Conservation (phyloP, 768 basidiomycete genomes). For the Mycena albidolilacea region DNA sequence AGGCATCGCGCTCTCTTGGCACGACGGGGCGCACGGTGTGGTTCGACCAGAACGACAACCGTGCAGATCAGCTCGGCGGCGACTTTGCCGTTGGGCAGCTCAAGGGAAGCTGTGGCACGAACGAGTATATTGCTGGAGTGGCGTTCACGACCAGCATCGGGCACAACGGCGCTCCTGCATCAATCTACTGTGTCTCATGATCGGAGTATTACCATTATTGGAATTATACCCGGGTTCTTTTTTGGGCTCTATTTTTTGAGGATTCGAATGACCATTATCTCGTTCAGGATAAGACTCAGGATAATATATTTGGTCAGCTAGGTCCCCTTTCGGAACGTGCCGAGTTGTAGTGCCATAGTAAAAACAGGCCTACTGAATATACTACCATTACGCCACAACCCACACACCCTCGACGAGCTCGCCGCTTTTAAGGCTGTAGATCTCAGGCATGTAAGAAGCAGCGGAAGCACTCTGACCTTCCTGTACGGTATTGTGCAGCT, state of each 20-base stretch:
- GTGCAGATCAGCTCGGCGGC: conserved; percentile 28
- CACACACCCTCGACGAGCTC: no score
- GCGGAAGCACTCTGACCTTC: no score
- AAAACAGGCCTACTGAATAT: no score
- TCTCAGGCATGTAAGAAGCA: no score
- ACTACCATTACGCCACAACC: no score
- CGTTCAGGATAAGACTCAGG: no score
- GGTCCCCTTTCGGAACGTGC: no score
- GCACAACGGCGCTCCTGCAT: conserved; percentile 24
- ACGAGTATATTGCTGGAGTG: conserved; percentile 36
- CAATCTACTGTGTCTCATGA: conserved; percentile 25
- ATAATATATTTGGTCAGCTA: no score
- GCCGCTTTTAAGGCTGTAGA: no score
- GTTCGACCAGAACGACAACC: conserved; percentile 37
- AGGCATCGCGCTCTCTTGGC: conserved; percentile 23
- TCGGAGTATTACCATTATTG: not conserved
- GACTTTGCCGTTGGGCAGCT: conserved; percentile 30
- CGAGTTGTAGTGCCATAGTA: no score
- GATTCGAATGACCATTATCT: no score
- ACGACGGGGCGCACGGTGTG: conserved; percentile 38
- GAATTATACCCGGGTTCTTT: not conserved
- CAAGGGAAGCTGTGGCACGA: conserved; percentile 32
- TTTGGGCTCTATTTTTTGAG: not conserved
- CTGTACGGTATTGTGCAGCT: no score
- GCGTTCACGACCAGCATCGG: conserved; percentile 34